Evolutionary conservation across 2,329 filamentous ascomycete genomes (phyloP), one percentile per base, ranked within the genome.

Genomic region (Fusarium sp.): DNA sequence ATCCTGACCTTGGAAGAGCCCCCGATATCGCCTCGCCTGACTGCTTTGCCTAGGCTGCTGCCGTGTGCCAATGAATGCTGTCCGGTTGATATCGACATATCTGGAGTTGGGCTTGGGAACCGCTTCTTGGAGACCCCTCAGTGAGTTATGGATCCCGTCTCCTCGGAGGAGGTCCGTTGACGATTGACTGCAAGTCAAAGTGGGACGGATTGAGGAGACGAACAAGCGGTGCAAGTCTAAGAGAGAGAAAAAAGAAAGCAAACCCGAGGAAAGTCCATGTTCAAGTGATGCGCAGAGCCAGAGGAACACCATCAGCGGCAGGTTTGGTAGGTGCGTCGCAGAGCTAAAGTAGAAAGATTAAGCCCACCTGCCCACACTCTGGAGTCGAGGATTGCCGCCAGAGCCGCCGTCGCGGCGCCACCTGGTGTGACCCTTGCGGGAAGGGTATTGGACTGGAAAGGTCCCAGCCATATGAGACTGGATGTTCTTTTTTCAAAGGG

Each of bases 371-470:
- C 46, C 46, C 46, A 51, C 46, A 51, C 17, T 51, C 24, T 29
- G 6, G 17, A 51, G 16, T n/a, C 2, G 16, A 51, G 24, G 27
- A 51, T 72, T 76, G 71, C 76, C 76, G 76, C 76, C 73, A 69
- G 73, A 77, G 71, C 76, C 74, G 75, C 74, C 65, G 58, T 33
- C 40, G 67, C 62, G 51, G 51, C 44, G 58, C 67, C 53, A 49
- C 64, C 67, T 53, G 44, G 70, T 49, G 44, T 42, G 53, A 65
- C 62, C 62, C 62, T 69, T 62, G 67, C 57, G 62, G 58, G 65
- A 66, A 70, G 60, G 31, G 62, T 57, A 69, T 67, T 71, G 61
- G 66, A 53, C 38, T 67, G 64, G 35, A 59, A 75, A 67, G 63
- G 60, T 61, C 65, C 53, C 67, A 62, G 55, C 49, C 63, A 57